Conservation (phyloP, 225 moss, liverwort and hornwort genomes). For the Sphagnum tenellum region DNA sequence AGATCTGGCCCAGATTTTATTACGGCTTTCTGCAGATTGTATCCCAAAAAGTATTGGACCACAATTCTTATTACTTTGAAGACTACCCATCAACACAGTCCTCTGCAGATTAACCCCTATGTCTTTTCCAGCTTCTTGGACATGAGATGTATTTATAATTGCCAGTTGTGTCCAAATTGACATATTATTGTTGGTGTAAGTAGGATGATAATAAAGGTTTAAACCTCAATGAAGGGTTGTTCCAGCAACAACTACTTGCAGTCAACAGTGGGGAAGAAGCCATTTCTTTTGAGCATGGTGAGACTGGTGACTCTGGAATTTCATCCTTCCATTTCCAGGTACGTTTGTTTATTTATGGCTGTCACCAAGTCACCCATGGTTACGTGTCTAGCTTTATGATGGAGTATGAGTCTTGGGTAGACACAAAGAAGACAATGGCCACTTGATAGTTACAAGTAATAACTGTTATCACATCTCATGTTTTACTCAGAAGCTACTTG, state of each 20-base stretch:
- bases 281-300: conserved; percentile 49
- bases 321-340: conserved; percentile 78
- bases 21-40: too few species aligned
- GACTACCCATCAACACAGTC: too few species aligned
- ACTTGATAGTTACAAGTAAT: background rate
- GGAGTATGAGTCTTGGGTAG: background rate
- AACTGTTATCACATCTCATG: conserved; percentile 3
- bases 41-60: too few species aligned
- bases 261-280: conserved; percentile 16
- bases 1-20: too few species aligned
- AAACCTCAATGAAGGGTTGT: conserved; percentile 5
- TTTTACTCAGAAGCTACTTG: background rate
- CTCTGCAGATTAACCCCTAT: too few species aligned
- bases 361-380: background rate
- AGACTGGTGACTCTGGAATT: conserved; percentile 54
- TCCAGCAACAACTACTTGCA: conserved; percentile 35
- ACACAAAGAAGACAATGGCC: background rate
- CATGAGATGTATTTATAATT: too few species aligned
- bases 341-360: background rate
- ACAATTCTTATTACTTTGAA: too few species aligned
- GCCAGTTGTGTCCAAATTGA: too few species aligned
- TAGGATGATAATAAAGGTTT: too few species aligned
- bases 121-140: background rate
- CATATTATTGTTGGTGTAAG: too few species aligned
- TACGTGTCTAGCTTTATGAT: background rate